Base-by-base conservation (phyloP, 2,329 filamentous ascomycete species). In the Clonostachys chloroleuca region DNA sequence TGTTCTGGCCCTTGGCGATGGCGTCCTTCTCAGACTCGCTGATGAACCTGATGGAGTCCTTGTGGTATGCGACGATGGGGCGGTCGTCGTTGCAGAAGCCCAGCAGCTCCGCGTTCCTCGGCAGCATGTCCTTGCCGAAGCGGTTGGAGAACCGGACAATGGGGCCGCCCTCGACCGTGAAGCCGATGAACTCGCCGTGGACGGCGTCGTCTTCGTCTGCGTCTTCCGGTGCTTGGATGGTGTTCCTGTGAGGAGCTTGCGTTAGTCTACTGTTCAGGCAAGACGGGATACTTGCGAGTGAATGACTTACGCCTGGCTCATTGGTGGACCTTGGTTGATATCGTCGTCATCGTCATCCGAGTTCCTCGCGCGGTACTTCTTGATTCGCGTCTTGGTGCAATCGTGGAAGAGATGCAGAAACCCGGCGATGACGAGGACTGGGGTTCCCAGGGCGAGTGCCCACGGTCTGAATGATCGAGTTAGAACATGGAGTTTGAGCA, bases 361-460 rank as follows among this genome's bases (percentile, higher is more conserved):
- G 5, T 36, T 16, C 34, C 30, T 34, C 24, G 12, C 18, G 6
- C 52, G 50, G n/a, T 60, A 52, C 37, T 60, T 64, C 51, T 62
- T 64, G 18, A 73, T 56, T 5, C 63, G 61, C 48, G 64, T 66
- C 35, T 56, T 60, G 9, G 64, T 62, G 51, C 59, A 65, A 45
- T 66, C 64, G 47, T 75, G 71, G 42, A 78, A 59, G 37, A 78
- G 62, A 56, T 78, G 69, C 36, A 75, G 69, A 40, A 80, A 53
- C 1, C 76, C 77, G 6, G 77, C 79, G 44, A 81, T 76, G 30
- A 83, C 78, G 9, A 83, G 67, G 3, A 83, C 77, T 0, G 80
- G 80, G 0, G 80, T 83, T 7, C 80, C 80, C 12, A 83, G 59
- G 12, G 79, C 80, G 7, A 83, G 70, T 3, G 75, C 78, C 79